Evolutionary conservation across 2,329 filamentous ascomycete genomes (phyloP).

Genomic region (Colletotrichum incanum): DNA sequence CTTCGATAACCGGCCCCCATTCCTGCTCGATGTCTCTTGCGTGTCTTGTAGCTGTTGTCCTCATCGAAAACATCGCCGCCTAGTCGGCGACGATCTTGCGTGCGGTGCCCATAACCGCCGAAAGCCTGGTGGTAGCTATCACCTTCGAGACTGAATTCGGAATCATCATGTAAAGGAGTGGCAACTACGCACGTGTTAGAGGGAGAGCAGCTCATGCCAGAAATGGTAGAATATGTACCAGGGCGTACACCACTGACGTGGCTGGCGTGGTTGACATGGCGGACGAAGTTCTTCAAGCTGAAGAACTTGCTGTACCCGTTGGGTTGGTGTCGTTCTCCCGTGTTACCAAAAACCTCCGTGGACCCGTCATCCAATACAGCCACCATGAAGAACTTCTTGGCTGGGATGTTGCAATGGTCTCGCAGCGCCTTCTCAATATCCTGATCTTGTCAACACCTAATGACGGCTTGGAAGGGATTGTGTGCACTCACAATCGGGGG

Average conservation of each 20-base stretch:
- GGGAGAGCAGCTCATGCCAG: slow-evolving; percentile 4
- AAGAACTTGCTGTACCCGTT: slow-evolving; percentile 63
- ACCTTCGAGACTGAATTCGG: slow-evolving; percentile 42
- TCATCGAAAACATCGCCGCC: slow-evolving; percentile 49
- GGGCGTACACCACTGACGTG: slow-evolving; percentile 49
- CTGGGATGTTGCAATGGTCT: slow-evolving; percentile 67
- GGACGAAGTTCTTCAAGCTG: slow-evolving; percentile 58
- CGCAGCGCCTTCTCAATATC: slow-evolving; percentile 67
- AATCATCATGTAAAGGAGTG: slow-evolving; percentile 54
- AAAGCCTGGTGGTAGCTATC: slow-evolving; percentile 44
- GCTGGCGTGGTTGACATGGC: slow-evolving; percentile 51
- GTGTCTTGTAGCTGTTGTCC: slow-evolving; percentile 50
- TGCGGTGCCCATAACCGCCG: slow-evolving; percentile 46
- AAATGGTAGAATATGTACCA: slow-evolving; percentile 51
- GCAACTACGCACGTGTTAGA: slow-evolving; percentile 47
- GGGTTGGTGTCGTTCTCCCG: slow-evolving; percentile 54
- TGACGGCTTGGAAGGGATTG: background rate
- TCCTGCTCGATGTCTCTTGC: slow-evolving; percentile 55
- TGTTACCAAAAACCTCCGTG: slow-evolving; percentile 50
- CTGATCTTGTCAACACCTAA: slow-evolving; percentile 48
- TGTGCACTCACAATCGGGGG: slow-evolving; percentile 40
- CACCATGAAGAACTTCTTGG: slow-evolving; percentile 68
- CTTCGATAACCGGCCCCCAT: slow-evolving; percentile 52
- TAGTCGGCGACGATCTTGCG: slow-evolving; percentile 48
- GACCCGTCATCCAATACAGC: slow-evolving; percentile 65